Evolutionary conservation across 139 green algal species (phyloP).

Genomic region (Chlorella sp.): DNA sequence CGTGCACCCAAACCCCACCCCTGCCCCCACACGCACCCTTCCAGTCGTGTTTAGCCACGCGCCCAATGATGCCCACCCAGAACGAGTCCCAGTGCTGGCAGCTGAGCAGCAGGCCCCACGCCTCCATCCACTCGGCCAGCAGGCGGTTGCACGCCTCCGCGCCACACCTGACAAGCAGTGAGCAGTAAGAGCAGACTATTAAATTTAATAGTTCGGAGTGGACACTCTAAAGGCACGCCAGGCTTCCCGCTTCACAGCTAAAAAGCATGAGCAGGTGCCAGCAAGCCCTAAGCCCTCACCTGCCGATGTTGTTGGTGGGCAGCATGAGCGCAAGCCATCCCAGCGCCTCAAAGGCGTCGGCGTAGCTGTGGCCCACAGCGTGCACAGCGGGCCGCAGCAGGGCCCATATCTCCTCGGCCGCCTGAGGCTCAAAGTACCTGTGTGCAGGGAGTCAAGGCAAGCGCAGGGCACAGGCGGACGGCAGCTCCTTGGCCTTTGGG

Average conservation of each 20-base stretch:
- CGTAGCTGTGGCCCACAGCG: not conserved
- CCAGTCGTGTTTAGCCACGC: constrained; percentile 71
- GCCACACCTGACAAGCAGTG: constrained; percentile 9
- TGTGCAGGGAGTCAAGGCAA: not conserved
- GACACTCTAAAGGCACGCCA: no score
- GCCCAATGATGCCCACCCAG: constrained; percentile 54
- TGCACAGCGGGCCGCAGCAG: not conserved
- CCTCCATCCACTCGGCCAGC: constrained; percentile 47
- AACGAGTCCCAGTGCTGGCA: constrained; percentile 45
- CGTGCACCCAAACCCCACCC: no score
- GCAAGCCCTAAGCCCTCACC: no score
- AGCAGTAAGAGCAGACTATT: no score
- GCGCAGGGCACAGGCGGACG: no score
- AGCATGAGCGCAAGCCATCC: constrained; percentile 62
- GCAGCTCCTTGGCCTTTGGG: no score
- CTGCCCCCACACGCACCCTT: no score
- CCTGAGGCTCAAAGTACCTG: not conserved
- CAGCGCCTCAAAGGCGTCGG: constrained; percentile 28
- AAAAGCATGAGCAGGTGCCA: no score
- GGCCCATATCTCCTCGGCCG: constrained; percentile 11
- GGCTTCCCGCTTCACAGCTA: no score
- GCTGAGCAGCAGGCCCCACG: constrained; percentile 41
- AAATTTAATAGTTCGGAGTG: no score
- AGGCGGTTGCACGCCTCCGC: constrained; percentile 26
- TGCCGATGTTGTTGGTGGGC: constrained; percentile 44